These are phyloP conservation scores for Trypanosoma lewisi DNA, from an alignment of 208 protist genomes.

Conservation along the genomic window DNA sequence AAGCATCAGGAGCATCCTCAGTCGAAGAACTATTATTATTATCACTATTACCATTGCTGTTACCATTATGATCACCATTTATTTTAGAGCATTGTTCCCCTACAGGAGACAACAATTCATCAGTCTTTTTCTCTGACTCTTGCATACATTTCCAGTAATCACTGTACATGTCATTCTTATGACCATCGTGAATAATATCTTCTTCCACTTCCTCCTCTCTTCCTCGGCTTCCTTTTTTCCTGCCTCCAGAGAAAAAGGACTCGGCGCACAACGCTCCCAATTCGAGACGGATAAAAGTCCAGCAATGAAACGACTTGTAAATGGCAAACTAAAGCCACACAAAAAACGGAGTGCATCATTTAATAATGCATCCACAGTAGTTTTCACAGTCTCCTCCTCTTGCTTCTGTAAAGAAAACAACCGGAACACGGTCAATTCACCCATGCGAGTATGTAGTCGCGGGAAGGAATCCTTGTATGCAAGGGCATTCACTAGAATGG, in stretches of 20 bases:
- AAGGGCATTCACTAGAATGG: constrained; percentile 47
- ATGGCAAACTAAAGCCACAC: constrained; percentile 42
- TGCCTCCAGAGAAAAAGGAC: background rate
- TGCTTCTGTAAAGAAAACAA: no score
- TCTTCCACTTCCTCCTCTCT: background rate
- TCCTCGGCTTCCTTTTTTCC: background rate
- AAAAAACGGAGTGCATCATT: constrained; percentile 27
- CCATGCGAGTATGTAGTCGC: constrained; percentile 19
- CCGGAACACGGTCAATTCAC: background rate
- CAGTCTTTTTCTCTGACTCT: background rate
- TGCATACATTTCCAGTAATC: constrained; percentile 24
- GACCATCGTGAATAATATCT: background rate
- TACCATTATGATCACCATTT: background rate
- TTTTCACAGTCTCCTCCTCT: no score
- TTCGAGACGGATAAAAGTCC: constrained; percentile 44
- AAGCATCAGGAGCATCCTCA: no score
- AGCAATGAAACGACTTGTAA: constrained; percentile 46
- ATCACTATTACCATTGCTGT: constrained; percentile 5
- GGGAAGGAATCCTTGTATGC: constrained; percentile 36
- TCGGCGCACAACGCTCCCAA: constrained; percentile 16
- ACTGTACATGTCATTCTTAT: constrained; percentile 16
- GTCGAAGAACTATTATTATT: background rate
- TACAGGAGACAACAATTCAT: background rate
- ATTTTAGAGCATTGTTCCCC: background rate
- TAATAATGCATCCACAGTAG: constrained; percentile 9